Evolutionary conservation across 2,329 filamentous ascomycete genomes (phyloP).

Genomic region (Graphiopsis chlorocephala): DNA sequence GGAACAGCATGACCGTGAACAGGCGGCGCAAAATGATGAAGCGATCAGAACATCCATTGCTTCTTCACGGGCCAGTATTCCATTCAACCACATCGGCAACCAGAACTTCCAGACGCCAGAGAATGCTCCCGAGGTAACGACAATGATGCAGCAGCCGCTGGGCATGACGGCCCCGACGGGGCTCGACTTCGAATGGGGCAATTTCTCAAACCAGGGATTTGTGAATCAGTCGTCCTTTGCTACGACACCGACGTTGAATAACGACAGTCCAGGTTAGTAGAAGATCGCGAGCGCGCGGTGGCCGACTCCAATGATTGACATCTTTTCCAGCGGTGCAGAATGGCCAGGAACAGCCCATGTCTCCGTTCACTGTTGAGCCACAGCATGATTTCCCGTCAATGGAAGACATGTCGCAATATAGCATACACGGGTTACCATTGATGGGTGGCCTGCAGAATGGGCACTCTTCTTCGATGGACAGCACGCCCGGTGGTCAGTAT

Average conservation of each 20-base stretch:
- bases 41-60: neutral
- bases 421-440: neutral
- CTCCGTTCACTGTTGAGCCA: neutral
- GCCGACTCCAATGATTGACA: neutral
- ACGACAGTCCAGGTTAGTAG: neutral
- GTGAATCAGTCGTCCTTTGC: neutral
- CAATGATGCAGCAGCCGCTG: neutral
- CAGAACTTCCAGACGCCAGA: neutral
- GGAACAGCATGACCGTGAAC: neutral
- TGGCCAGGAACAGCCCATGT: neutral
- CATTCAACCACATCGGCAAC: neutral
- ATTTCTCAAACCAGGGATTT: neutral
- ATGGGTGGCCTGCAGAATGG: neutral
- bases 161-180: neutral
- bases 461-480: neutral
- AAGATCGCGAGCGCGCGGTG: neutral
- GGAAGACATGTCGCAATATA: neutral
- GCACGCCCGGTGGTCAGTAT: neutral
- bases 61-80: neutral
- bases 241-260: neutral
- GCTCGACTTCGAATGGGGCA: neutral
- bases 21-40: neutral
- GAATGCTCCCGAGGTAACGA: neutral
- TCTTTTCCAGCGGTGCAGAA: neutral
- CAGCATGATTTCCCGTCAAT: neutral